Evolutionary conservation across 345 rosid genomes (phyloP), one percentile per base, ranked within the genome.

Genomic region (Aurinia saxatilis): DNA sequence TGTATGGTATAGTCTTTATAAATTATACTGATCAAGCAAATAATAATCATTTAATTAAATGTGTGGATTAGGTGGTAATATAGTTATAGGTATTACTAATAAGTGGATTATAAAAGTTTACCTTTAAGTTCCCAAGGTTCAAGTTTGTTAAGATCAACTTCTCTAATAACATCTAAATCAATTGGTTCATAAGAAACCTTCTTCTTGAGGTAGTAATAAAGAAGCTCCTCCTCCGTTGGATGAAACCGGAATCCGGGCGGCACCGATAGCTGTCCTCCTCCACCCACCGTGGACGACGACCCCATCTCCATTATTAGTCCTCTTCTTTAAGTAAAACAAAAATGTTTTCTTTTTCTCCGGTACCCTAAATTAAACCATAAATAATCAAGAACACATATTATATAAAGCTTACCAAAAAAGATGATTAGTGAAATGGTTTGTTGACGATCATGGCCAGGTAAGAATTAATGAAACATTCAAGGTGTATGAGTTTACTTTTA

Each of bases 81-180:
- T 23, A 21, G 5, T 45, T 53, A 57, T 35, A 61, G 21, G 36
- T 46, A 63, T 40, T 8, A 33, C 42, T 30, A 9, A 60, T 18
- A 47, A 30, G 63, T 15, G 18, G 27, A 60, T 46, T 40, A 13
- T 10, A 15, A 59, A n/a, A 11, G 1, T 12, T 45, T 50, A 92
- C 99, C 97, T 90, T 80, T 90, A 63, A 93, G 97, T 67, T 93
- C 99, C 99, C 99, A 93, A 13, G 99, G 99, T 81, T 93, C 97
- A 21, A 93, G 91, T 71, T 82, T 93, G 82, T 93, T 93, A 76
- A 93, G 99, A 70, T 93, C 99, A 36, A 93, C 85, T 68, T 93
- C 99, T 60, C 90, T 84, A 18, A 93, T 93, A 39, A 93, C 99
- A 55, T 93, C 97, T 3, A 93, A 88, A 59, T 93, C 96, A 48